These are phyloP conservation scores for Magnolia sinica DNA, from an alignment of 164 flowering plant species.

Conservation along the genomic window DNA sequence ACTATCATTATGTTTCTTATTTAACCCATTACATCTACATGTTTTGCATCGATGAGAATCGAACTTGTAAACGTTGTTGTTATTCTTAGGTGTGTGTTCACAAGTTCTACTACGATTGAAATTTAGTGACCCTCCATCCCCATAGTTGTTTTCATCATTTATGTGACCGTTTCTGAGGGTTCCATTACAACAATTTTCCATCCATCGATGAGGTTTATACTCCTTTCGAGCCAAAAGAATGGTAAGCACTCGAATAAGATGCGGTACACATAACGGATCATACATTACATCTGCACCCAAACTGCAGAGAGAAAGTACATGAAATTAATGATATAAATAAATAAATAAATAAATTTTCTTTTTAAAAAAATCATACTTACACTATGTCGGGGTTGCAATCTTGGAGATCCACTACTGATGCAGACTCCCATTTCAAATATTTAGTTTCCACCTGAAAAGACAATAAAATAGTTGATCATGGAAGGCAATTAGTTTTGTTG, in stretches of 20 bases:
- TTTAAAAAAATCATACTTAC: conserved; percentile 46
- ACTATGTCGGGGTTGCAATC: conserved; percentile 56
- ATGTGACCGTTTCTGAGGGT: background rate
- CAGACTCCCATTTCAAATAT: conserved; percentile 84
- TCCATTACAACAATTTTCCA: background rate
- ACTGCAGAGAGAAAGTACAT: conserved; percentile 30
- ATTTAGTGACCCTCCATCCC: background rate
- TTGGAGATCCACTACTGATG: conserved; percentile 50
- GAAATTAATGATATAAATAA: background rate
- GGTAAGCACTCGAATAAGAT: conserved; percentile 64
- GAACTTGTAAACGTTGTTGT: background rate
- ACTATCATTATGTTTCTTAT: background rate
- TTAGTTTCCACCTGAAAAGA: conserved; percentile 55
- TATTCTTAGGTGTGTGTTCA: background rate
- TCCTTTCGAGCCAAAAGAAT: conserved; percentile 34
- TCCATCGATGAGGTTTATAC: conserved; percentile 2
- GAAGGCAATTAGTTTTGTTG: too few relatives aligned
- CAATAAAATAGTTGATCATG: background rate
- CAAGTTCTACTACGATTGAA: background rate
- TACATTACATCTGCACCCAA: conserved; percentile 95
- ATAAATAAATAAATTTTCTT: too few relatives aligned
- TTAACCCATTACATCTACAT: background rate
- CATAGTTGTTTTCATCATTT: background rate
- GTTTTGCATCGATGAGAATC: background rate
- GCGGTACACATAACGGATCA: conserved; percentile 75